Evolutionary conservation across 306 rosid genomes (phyloP).

Genomic region (Pueraria montana): DNA sequence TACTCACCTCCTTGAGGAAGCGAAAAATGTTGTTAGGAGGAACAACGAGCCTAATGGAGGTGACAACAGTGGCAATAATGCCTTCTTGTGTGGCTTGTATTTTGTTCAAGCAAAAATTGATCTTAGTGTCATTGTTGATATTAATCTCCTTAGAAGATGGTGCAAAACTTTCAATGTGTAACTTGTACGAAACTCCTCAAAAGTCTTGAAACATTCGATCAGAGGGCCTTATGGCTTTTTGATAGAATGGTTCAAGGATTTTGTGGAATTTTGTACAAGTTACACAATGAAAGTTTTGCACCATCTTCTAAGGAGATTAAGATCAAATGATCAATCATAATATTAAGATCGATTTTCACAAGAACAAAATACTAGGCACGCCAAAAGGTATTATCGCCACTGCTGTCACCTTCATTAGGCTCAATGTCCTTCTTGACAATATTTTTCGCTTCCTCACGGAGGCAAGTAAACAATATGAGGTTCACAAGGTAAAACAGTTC

Average conservation of each 20-base stretch:
- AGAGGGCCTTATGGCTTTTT: neutral
- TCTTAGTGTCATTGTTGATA: neutral
- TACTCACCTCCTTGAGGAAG: too few species aligned
- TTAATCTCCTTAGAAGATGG: neutral
- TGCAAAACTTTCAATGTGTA: neutral
- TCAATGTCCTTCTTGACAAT: too few species aligned
- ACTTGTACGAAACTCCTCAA: neutral
- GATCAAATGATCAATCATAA: too few species aligned
- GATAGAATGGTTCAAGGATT: neutral
- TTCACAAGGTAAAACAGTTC: too few species aligned
- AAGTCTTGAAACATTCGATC: neutral
- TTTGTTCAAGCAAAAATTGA: neutral
- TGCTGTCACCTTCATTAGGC: neutral
- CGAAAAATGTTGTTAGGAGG: too few species aligned
- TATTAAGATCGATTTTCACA: neutral
- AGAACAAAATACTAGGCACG: neutral
- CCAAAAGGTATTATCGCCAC: neutral
- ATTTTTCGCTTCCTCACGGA: too few species aligned
- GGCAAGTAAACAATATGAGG: too few species aligned
- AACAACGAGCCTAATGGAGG: neutral
- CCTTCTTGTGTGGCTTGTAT: neutral
- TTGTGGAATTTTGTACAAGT: neutral
- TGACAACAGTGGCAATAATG: neutral
- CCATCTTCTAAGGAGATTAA: neutral
- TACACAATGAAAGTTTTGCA: neutral